Percentiles rank a stretch among this genome's conserved stretches.
These are phyloP conservation scores for Fomitiporia mediterranea DNA, from an alignment of 1,284 basidiomycete species.

Conservation along the genomic window DNA sequence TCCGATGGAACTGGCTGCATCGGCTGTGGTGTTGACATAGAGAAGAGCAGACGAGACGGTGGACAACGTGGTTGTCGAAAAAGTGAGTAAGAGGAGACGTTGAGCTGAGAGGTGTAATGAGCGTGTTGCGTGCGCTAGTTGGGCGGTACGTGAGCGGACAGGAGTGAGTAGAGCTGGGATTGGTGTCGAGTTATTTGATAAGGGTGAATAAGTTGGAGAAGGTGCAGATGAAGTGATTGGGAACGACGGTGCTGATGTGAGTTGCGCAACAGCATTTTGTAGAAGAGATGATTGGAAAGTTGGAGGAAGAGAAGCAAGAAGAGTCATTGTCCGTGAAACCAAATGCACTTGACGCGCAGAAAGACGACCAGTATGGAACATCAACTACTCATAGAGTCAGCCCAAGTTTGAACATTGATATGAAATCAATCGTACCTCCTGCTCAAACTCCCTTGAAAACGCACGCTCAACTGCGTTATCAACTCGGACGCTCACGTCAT, in stretches of 20 bases:
- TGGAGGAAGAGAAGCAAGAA: conserved; percentile 38
- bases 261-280: conserved; percentile 61
- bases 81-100: conserved; percentile 47
- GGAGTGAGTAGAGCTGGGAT: conserved; percentile 50
- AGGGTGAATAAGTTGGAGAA: conserved; percentile 29
- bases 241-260: conserved; percentile 45
- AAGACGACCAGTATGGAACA: conserved; percentile 67
- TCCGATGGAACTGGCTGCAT: conserved; percentile 56
- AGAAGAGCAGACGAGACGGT: conserved; percentile 40
- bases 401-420: background rate
- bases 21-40: conserved; percentile 39
- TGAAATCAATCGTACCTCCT: conserved; percentile 43
- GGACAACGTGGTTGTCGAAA: conserved; percentile 30
- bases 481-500: conserved; percentile 64
- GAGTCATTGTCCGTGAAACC: conserved; percentile 38
- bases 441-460: conserved; percentile 52
- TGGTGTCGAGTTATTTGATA: conserved; percentile 41
- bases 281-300: conserved; percentile 62
- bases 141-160: conserved; percentile 49
- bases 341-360: conserved; percentile 48
- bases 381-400: conserved; percentile 41
- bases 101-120: conserved; percentile 67
- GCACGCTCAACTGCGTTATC: conserved; percentile 44
- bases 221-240: conserved; percentile 47
- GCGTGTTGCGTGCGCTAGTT: conserved; percentile 60